Percentiles rank a stretch among this genome's conserved stretches.
These are phyloP conservation scores for Poterioochromonas sp. DNA, from an alignment of 352 stramenopile species.

Conservation along the genomic window DNA sequence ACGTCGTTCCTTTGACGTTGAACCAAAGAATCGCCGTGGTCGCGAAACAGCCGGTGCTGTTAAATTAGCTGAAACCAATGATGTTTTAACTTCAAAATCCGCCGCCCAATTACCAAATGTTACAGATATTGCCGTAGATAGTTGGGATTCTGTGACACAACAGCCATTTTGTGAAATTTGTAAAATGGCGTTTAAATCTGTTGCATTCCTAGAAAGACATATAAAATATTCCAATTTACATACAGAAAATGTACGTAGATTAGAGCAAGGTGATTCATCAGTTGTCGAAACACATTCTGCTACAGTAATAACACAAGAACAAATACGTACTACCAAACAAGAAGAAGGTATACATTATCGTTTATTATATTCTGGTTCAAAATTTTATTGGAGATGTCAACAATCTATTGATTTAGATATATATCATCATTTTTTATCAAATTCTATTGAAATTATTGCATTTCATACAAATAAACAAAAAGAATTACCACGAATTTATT, in stretches of 20 bases:
- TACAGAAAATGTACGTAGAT: not conserved
- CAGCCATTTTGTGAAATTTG: conserved; percentile 22
- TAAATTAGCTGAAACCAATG: too few relatives aligned
- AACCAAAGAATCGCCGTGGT: too few relatives aligned
- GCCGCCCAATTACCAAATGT: not conserved
- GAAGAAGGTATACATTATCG: not conserved
- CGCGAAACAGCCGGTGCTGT: too few relatives aligned
- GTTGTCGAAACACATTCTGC: not conserved
- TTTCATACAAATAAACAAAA: not conserved
- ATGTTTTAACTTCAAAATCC: too few relatives aligned
- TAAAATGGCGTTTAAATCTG: conserved; percentile 26
- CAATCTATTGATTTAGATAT: conserved; percentile 8
- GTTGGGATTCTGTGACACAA: conserved; percentile 19
- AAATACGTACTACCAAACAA: not conserved
- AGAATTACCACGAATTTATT: conserved; percentile 20
- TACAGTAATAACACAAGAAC: not conserved
- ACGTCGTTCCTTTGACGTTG: too few relatives aligned
- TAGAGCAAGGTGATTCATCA: not conserved
- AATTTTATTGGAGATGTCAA: conserved; percentile 21
- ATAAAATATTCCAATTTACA: conserved; percentile 25
- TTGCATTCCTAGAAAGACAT: conserved; percentile 5
- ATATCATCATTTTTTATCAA: conserved; percentile 16
- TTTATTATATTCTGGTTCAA: conserved; percentile 23
- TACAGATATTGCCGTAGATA: not conserved
- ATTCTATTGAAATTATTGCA: conserved; percentile 1